These are phyloP conservation scores for Carex scoparia DNA, from an alignment of 176 grass and related monocot species.

Conservation along the genomic window DNA sequence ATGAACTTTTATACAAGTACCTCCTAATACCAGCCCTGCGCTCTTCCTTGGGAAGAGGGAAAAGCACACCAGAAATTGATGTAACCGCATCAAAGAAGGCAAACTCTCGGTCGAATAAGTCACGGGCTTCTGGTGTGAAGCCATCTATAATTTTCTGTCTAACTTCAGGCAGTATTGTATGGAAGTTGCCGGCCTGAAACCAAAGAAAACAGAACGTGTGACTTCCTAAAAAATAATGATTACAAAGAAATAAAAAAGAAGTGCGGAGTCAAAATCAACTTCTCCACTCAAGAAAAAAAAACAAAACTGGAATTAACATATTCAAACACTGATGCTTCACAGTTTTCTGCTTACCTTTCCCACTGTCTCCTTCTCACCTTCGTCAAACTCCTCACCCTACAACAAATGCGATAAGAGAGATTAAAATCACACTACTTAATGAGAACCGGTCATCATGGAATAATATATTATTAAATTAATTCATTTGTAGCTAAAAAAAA, in stretches of 20 bases:
- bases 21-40: slow-evolving; percentile 86
- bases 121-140: slow-evolving; percentile 72
- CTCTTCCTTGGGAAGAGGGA: slow-evolving; percentile 91
- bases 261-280: not conserved
- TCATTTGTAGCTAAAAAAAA: not conserved
- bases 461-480: slow-evolving; percentile 12
- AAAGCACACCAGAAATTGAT: slow-evolving; percentile 96
- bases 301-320: slow-evolving; percentile 16
- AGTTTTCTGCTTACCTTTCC: slow-evolving; percentile 49
- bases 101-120: slow-evolving; percentile 83
- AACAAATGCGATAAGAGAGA: slow-evolving; percentile 25
- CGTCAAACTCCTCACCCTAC: slow-evolving; percentile 71
- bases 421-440: slow-evolving; percentile 9
- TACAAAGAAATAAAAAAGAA: slow-evolving; percentile 3
- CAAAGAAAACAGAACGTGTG: not conserved
- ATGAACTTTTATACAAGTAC: slow-evolving; percentile 38
- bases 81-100: slow-evolving; percentile 94
- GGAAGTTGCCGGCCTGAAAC: slow-evolving; percentile 64
- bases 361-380: slow-evolving; percentile 59
- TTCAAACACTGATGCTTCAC: not conserved
- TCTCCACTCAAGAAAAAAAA: slow-evolving; percentile 2
- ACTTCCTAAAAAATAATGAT: slow-evolving; percentile 22
- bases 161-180: slow-evolving; percentile 69
- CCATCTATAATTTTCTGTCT: slow-evolving; percentile 83
- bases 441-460: slow-evolving; percentile 14